Base-by-base conservation (phyloP, 768 basidiomycete genomes). In the Cystofilobasidium ferigula region DNA sequence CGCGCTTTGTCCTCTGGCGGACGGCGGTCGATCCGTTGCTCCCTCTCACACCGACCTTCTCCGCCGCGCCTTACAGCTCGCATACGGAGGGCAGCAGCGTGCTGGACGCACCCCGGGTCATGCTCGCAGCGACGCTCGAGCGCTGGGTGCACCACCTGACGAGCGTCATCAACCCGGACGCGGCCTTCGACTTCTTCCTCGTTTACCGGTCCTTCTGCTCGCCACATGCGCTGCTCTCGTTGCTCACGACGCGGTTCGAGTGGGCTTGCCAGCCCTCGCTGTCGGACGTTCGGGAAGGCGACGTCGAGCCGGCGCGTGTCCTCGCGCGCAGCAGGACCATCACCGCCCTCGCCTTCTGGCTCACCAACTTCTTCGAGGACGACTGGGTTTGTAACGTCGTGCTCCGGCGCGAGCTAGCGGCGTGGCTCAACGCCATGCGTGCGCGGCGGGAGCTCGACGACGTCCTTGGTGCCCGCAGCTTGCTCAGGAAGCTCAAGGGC, bases 121-220 rank as follows among this genome's bases (percentile, higher is more conserved):
- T 94, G n/a, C 78, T 93, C 18, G 91, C 89, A 0, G 90, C 90
- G 5, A 91, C 89, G 3, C 89, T 93, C 71, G 91, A 93, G 74
- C 85, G 91, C 0, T 90, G 89, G 88, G 85, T 95, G 62, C 89
- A 88, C 0, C 89, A 94, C 72, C 78, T 94, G 57, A 93, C 92
- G 35, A 87, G 85, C 71, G 85, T 87, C 71, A 79, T 91, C 71
- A 84, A 87, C 74, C 88, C 89, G 65, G 89, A 91, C 73, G 88
- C 91, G 71, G 80, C 92, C 34, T 81, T 90, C 64, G 85, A 88
- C 71, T 93, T 93, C 74, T 90, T 95, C 81, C 81, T 94, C 74
- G 92, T 90, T 2, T 95, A 91, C 73, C 84, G 91, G 63, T 84
- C 87, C 51, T 93, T 90, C 75, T 81, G 93, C 73, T 81, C 81